Base-by-base conservation (phyloP, 176 grass and related monocot genomes). In the Secale cereale region DNA sequence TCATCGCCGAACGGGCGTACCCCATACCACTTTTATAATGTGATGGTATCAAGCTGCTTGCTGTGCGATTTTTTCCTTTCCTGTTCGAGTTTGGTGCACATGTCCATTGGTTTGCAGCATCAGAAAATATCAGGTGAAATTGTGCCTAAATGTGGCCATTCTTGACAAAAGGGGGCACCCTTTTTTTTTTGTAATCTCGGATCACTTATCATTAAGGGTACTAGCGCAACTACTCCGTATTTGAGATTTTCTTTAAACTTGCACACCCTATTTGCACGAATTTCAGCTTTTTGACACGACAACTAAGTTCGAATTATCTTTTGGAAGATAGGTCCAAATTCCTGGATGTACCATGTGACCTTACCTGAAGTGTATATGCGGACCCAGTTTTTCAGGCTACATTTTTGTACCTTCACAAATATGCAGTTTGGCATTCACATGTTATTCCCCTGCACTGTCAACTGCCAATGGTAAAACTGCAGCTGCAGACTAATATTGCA, bases 1-100 rank as follows among this genome's bases (percentile, higher is more conserved):
- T 52, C 80, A 59, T 74, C 89, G 80, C 85, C 85, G 80, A 61
- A 61, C 41, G 2, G 16, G 5, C 41, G 80, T 79, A 75, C 79
- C 74, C 41, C 57, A 61, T 29, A n/a, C 30, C 66, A 77, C n/a
- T 64, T 88, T 14, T 70, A 81, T 75, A 59, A 13, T 31, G 10
- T 25, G 30, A 63, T 28, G 59, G 73, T 20, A 54, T 54, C 75
- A 68, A 74, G 68, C 32, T 35, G 50, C 46, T 36, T 33, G 22
- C 59, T 11, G 22, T 56, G n/a, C n/a, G 0, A 6, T 20, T 54
- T 81, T 65, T 16, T 5, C 2, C 56, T 83, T 52, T 37, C 20
- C 10, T 31, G 17, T 40, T 89, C 5, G 3, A 77, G 70, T 70
- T 77, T 85, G 82, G 61, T 71, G 48, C 50, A 23, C 4, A 14